A percentile compares a stretch with the other conserved stretches of the same genome.
phyloP scores from a whole-genome alignment of 2,329 filamentous ascomycete species.

The Neonectria neomacrospora region DNA sequence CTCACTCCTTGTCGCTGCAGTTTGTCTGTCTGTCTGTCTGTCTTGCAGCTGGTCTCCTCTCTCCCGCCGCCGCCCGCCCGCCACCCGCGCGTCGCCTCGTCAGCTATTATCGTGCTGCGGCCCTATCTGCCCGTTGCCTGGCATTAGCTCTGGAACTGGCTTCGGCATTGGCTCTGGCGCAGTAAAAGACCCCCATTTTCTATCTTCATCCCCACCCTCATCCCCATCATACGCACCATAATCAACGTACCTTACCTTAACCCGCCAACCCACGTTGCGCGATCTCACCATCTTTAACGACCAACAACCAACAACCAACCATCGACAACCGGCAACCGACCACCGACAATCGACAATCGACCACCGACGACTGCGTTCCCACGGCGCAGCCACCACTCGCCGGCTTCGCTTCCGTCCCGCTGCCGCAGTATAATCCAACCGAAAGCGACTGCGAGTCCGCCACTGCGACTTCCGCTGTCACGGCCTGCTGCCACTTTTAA shows the following conservation, averaged over 20 bases:
- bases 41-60: neutral
- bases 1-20: neutral
- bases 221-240: constrained; percentile 7
- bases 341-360: neutral
- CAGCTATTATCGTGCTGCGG: neutral
- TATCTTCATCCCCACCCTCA: constrained; percentile 4
- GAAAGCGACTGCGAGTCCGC: neutral
- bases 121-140: neutral
- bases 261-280: constrained; percentile 11
- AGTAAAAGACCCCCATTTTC: neutral
- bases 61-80: neutral
- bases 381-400: constrained; percentile 1
- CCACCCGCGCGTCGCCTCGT: constrained; percentile 3
- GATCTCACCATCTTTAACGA: constrained; percentile 5
- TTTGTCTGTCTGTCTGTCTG: neutral
- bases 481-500: neutral
- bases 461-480: constrained; percentile 1
- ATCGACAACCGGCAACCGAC: neutral
- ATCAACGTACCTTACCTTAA: constrained; percentile 15
- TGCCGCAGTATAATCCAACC: neutral
- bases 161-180: neutral
- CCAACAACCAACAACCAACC: constrained; percentile 6
- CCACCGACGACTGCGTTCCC: neutral
- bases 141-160: neutral
- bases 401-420: constrained; percentile 7